A percentile compares a stretch with the other conserved stretches of the same genome.
Conservation (phyloP, 306 rosid species). For the Adenanthera pavonina region DNA sequence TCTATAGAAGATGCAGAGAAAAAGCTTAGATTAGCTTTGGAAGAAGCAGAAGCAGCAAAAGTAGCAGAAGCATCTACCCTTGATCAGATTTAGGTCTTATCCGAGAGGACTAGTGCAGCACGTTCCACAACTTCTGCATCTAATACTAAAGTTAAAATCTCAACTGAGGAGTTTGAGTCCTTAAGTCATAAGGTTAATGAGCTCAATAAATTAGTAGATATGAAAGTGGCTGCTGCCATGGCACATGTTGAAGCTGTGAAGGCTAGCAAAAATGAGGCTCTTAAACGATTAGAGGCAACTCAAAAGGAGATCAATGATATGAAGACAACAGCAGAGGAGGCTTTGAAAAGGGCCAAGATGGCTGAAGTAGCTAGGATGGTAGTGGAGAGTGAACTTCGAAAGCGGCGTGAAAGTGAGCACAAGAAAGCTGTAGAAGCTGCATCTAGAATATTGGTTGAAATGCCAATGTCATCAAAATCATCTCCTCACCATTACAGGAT, state of each 20-base stretch:
- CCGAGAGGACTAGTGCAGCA: constrained; percentile 77
- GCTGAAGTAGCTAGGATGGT: constrained; percentile 96
- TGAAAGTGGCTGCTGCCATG: constrained; percentile 92
- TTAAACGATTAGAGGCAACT: constrained; percentile 65
- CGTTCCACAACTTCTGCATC: constrained; percentile 83
- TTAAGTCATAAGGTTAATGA: constrained; percentile 82
- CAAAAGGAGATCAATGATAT: constrained; percentile 79
- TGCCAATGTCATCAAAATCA: constrained; percentile 57
- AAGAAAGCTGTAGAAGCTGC: constrained; percentile 88
- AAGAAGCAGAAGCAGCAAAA: constrained; percentile 83
- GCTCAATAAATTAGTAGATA: constrained; percentile 76
- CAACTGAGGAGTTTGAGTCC: constrained; percentile 76
- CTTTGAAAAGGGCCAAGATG: constrained; percentile 81
- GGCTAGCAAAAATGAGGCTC: constrained; percentile 85
- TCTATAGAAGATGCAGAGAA: constrained; percentile 70
- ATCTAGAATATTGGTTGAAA: constrained; percentile 73
- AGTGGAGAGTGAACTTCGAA: constrained; percentile 80
- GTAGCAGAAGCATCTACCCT: constrained; percentile 76
- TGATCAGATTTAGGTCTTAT: constrained; percentile 66
- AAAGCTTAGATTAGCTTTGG: constrained; percentile 67
- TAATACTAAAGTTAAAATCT: constrained; percentile 70
- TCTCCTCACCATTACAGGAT: constrained; percentile 66
- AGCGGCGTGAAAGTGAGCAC: constrained; percentile 87
- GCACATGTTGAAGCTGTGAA: constrained; percentile 97
- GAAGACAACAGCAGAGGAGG: constrained; percentile 69